Evolutionary conservation across 192 early-diverging fungal species (phyloP).

Genomic region (Dissophora globulifera): DNA sequence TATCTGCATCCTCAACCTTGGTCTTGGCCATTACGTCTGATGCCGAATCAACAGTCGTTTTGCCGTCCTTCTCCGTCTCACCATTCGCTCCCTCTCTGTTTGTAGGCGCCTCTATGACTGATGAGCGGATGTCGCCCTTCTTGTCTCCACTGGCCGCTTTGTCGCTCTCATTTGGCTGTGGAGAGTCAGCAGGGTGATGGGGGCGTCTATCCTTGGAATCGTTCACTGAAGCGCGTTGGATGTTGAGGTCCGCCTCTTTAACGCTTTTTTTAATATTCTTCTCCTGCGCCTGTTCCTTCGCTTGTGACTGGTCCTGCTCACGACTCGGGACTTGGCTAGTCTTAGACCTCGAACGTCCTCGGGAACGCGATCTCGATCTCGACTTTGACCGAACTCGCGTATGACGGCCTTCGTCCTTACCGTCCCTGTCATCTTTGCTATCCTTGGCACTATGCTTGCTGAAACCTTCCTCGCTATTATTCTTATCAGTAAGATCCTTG

Average conservation of each 20-base stretch:
- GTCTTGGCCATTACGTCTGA: background rate
- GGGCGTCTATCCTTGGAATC: no score
- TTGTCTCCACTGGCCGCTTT: no score
- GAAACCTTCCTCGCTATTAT: background rate
- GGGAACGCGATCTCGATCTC: conserved; percentile 4
- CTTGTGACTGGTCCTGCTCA: background rate
- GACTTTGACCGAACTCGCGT: conserved; percentile 1
- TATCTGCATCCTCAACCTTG: background rate
- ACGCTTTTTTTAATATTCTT: no score
- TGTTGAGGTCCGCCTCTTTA: no score
- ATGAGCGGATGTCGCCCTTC: background rate
- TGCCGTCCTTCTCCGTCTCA: background rate
- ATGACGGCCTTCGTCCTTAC: background rate
- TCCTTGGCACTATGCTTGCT: background rate
- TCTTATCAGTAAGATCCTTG: background rate
- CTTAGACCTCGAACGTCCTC: conserved; percentile 9
- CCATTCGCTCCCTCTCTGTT: background rate
- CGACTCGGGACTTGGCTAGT: background rate
- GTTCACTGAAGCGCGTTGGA: no score
- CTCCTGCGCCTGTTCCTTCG: background rate
- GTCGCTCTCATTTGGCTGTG: no score
- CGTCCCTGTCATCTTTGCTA: conserved; percentile 5
- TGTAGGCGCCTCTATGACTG: no score
- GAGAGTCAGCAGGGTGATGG: no score
- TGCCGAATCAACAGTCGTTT: background rate